Evolutionary conservation across 2,329 filamentous ascomycete species (phyloP).

Genomic region (Dothideomycetes sp.): DNA sequence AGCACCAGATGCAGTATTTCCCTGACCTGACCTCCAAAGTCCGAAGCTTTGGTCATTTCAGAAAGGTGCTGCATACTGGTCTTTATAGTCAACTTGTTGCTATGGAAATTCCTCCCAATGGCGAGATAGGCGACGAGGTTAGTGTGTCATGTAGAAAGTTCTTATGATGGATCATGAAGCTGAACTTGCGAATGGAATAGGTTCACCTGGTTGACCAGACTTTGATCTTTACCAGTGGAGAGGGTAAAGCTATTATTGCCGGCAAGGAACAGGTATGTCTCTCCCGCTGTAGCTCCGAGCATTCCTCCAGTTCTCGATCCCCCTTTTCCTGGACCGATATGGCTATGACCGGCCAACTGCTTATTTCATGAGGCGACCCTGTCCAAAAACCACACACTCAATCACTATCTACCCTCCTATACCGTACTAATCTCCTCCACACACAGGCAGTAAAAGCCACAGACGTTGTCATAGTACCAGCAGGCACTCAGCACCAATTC

Average conservation of each 20-base stretch:
- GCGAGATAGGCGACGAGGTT: slow-evolving; percentile 53
- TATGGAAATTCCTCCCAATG: slow-evolving; percentile 53
- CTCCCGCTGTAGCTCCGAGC: too few species aligned
- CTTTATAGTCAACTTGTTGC: slow-evolving; percentile 52
- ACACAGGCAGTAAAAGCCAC: slow-evolving; percentile 14
- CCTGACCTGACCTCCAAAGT: slow-evolving; percentile 43
- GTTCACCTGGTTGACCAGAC: slow-evolving; percentile 56
- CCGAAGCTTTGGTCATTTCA: slow-evolving; percentile 46
- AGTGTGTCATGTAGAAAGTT: background rate
- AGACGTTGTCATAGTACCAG: slow-evolving; percentile 51
- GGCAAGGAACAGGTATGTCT: slow-evolving; percentile 46
- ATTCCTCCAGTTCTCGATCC: too few species aligned
- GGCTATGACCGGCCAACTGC: too few species aligned
- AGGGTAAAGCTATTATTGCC: slow-evolving; percentile 46
- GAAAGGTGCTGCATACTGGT: slow-evolving; percentile 52
- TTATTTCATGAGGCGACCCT: too few species aligned
- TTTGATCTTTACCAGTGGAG: slow-evolving; percentile 51
- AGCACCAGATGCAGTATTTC: slow-evolving; percentile 49
- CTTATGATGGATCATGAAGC: background rate
- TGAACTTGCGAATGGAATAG: background rate
- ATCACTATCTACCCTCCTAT: too few species aligned
- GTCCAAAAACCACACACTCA: too few species aligned
- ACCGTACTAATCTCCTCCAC: too few species aligned
- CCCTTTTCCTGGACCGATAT: too few species aligned
- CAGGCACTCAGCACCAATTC: slow-evolving; percentile 56